Evolutionary conservation across 768 basidiomycete genomes (phyloP), one percentile per base, ranked within the genome.

Genomic region (Rhizopogon rudus): DNA sequence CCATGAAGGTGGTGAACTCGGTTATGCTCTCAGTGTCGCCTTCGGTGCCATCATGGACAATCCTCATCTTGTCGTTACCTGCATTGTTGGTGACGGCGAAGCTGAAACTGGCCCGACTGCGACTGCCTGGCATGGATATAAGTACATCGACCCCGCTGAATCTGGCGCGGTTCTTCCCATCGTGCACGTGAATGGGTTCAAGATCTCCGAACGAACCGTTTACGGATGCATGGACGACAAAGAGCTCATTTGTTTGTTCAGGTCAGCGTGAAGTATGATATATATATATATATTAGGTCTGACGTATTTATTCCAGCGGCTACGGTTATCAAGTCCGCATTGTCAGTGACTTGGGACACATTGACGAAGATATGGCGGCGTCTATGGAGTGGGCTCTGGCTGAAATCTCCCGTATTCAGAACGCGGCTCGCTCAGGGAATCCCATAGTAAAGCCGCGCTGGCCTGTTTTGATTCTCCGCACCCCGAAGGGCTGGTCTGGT

Each of bases 31-130:
- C 39, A 80, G 85, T 41, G 92, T 92, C 8, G 79, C 91, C 1
- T 95, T 91, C 64, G 93, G 93, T 37, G 86, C 89, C 25, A 84
- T 91, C 61, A 93, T 96, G 89, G 93, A 97, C 67, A 87, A 91
- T 59, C 93, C 92, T 7, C 79, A 94, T 64, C 82, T 93, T 16
- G 80, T 95, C 61, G 83, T 87, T 17, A 79, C 85, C 46, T 91
- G 88, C 57, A 77, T 95, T 33, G 73, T 96, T n/a, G 93, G 93
- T 22, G 92, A 94, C 57, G 93, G 92, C 29, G 93, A 95, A 71
- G 84, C 87, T 4, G 88, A 91, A 68, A 86, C 86, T 3, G 88
- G 88, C 4, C 88, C 88, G 0, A 90, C 89, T 39, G 87, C 88
- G 6, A 75, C 79, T 14, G 86, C 87, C 17, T 94, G 91, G 89